Evolutionary conservation across 1,284 basidiomycete species (phyloP), one percentile per base, ranked within the genome.

Genomic region (Meripilus lineatus): DNA sequence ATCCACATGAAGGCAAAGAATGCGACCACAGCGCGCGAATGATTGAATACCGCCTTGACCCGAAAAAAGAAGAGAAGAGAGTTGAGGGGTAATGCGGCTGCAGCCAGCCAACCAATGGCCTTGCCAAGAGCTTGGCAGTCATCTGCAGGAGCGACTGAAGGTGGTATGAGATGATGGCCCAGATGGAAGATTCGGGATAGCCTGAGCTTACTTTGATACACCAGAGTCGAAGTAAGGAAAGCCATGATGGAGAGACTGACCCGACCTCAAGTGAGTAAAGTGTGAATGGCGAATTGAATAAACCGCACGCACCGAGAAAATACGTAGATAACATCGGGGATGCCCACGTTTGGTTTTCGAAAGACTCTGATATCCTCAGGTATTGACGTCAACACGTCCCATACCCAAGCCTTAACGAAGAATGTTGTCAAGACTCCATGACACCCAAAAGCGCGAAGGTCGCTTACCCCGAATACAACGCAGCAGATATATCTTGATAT

Each of bases 31-130:
- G 38, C 38, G 22, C 42, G 53, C 40, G 62, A 52, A 11, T 51
- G 45, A 4, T 51, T 41, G 46, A 58, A 69, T 23, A 70, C 56
- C 2, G 67, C 65, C 17, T 55, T 54, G 5, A 65, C 56, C 4
- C 66, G 65, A 38, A 68, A 54, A 39, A 67, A 61, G 48, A 68
- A 67, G 15, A 69, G 62, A 5, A 66, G 47, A 3, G 60, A 54
- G 1, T 65, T 67, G 2, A 59, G 52, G 7, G 39, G 39, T 10
- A 40, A n/a, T 40, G 39, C 28, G 22, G 32, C 7, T 6, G 24
- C 39, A 24, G 6, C 24, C 5, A 32, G 18, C 37, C 37, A 38
- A 13, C 13, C 21, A 8, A 38, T 21, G 5, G 21, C 37, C 24
- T 38, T 38, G 22, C 14, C 21, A 10, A 23, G 11, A 5, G 21